Evolutionary conservation across 2,329 filamentous ascomycete genomes (phyloP).

Genomic region (Bimuria novae-zelandiae): DNA sequence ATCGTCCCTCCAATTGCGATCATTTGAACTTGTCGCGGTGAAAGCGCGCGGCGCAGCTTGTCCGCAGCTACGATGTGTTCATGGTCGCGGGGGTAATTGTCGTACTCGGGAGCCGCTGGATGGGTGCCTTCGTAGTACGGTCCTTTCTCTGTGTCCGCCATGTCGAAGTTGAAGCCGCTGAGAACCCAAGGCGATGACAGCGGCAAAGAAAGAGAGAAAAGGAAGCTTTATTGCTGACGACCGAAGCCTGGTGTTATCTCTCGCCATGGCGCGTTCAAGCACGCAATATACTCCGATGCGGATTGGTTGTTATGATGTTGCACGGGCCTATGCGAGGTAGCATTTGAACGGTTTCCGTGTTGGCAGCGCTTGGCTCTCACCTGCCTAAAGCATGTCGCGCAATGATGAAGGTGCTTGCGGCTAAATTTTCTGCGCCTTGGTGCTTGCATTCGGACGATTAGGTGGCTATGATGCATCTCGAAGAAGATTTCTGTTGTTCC

Average conservation of each 20-base stretch:
- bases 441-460: not conserved
- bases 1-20: constrained; percentile 66
- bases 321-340: constrained; percentile 5
- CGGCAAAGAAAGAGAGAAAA: not conserved
- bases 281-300: constrained; percentile 7
- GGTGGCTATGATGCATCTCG: not conserved
- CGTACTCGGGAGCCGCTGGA: not conserved
- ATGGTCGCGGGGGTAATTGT: constrained; percentile 11
- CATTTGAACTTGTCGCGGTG: constrained; percentile 62
- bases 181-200: not conserved
- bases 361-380: not conserved
- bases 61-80: constrained; percentile 26
- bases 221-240: constrained; percentile 1
- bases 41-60: constrained; percentile 30
- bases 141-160: constrained; percentile 9
- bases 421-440: not conserved
- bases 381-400: constrained; percentile 2
- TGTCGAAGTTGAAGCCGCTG: not conserved
- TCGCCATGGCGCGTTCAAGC: constrained; percentile 7
- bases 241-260: constrained; percentile 1
- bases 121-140: constrained; percentile 6
- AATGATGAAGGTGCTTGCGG: not conserved
- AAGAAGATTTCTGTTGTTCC: too few species aligned
- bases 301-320: constrained; percentile 6
- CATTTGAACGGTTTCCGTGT: not conserved